Evolutionary conservation across 2,329 filamentous ascomycete genomes (phyloP).

Genomic region (Alternaria hordeiaustralica): DNA sequence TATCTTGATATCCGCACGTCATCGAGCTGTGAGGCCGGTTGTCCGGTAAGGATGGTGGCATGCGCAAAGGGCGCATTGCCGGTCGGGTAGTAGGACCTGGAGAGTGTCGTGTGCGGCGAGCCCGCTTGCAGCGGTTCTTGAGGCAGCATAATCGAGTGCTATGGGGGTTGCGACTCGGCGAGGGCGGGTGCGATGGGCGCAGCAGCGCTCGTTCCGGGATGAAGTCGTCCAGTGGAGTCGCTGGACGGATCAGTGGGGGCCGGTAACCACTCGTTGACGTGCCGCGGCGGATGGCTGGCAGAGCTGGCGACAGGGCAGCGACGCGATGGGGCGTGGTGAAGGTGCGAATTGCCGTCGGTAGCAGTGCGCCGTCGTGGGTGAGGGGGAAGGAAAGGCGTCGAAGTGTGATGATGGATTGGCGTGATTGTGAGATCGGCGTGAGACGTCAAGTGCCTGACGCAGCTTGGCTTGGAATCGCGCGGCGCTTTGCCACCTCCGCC

Average conservation of each 20-base stretch:
- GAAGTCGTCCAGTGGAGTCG: constrained; percentile 17
- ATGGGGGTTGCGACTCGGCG: constrained; percentile 7
- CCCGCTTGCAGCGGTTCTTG: constrained; percentile 35
- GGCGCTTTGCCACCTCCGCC: constrained; percentile 29
- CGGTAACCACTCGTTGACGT: constrained; percentile 28
- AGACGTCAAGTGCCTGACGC: constrained; percentile 29
- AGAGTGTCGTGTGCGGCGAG: constrained; percentile 44
- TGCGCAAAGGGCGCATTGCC: constrained; percentile 33
- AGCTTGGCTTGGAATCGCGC: constrained; percentile 20
- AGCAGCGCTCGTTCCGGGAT: constrained; percentile 28
- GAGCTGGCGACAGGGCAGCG: constrained; percentile 23
- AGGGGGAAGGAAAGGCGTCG: constrained; percentile 13
- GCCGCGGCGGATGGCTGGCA: constrained; percentile 9
- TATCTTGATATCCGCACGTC: constrained; percentile 34
- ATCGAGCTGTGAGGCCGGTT: constrained; percentile 26
- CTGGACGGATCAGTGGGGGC: constrained; percentile 26
- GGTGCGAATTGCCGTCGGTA: constrained; percentile 4
- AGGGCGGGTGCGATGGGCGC: constrained; percentile 26
- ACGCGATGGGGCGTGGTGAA: constrained; percentile 15
- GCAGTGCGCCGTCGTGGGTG: constrained; percentile 12
- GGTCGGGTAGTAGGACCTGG: constrained; percentile 33
- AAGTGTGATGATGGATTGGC: constrained; percentile 8
- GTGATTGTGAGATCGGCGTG: constrained; percentile 22
- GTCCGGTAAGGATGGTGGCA: constrained; percentile 22
- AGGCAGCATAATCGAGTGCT: constrained; percentile 39